Evolutionary conservation across 805 yeast genomes (phyloP), one percentile per base, ranked within the genome.

Genomic region (Metschnikowia shivogae): DNA sequence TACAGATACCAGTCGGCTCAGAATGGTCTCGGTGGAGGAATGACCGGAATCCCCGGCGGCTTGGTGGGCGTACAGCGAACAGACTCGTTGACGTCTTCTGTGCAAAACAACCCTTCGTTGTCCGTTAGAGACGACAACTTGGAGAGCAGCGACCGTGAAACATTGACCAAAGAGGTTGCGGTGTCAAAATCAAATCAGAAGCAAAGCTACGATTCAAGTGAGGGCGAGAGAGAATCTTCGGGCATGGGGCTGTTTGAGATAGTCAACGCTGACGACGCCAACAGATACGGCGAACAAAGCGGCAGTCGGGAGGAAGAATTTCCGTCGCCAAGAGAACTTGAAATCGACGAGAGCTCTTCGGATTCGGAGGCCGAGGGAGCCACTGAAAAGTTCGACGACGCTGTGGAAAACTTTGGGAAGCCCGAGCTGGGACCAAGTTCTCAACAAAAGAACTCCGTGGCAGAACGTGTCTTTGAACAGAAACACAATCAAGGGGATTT

Each of bases 21-120:
- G 40, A 62, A 63, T 9, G 69, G 68, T 13, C 58, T 67, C 38
- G 67, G 49, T 11, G 73, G 71, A 12, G 70, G 72, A 4, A 56
- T 69, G 63, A 70, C 64, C 3, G 74, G 74, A 1, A 66, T 71
- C 68, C 70, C 71, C 1, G 73, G 75, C n/a, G 74, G 62, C 4
- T 58, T 68, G 39, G 68, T 67, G 12, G 73, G 73, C 7, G 73
- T 71, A 5, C 72, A 80, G 74, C 46, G 93, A 56, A 86, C 95
- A 2, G 86, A 83, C 47, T 86, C 96, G 0, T 78, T 86, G 33
- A 86, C 97, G 0, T 89, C 97, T 0, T 86, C 96, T 36, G 95
- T 89, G 29, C 92, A 86, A 56, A 90, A 90, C 66, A 89, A 92
- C 62, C 89, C 97, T 2, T 90, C 97, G 0, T 79, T 81, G 64